Evolutionary conservation across 2,329 filamentous ascomycete species (phyloP).

Genomic region (Aspergillus sp.): DNA sequence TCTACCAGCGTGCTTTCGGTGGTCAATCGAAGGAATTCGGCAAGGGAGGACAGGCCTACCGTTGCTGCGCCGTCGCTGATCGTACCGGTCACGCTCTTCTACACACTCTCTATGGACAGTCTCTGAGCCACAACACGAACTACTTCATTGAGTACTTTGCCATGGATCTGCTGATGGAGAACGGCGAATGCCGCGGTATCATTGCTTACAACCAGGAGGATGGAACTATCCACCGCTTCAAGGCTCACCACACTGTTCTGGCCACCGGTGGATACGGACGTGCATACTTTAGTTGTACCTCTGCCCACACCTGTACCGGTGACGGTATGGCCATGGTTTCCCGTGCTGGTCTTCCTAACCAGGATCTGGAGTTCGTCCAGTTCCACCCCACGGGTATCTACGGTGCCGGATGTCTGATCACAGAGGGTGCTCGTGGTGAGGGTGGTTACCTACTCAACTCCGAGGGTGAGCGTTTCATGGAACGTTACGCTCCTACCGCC

Average conservation of each 20-base stretch:
- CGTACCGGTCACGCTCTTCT: slow-evolving; percentile 96
- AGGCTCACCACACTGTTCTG: slow-evolving; percentile 92
- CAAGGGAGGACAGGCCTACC: slow-evolving; percentile 96
- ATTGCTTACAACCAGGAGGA: slow-evolving; percentile 99
- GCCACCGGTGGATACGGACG: slow-evolving; percentile 97
- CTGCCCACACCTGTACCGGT: slow-evolving; percentile 96
- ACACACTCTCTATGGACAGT: slow-evolving; percentile 98
- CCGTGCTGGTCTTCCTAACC: slow-evolving; percentile 94
- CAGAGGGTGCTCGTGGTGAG: slow-evolving; percentile 95
- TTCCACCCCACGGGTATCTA: slow-evolving; percentile 99
- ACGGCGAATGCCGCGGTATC: slow-evolving; percentile 93
- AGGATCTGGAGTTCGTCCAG: slow-evolving; percentile 99
- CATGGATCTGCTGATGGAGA: slow-evolving; percentile 94
- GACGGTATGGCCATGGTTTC: slow-evolving; percentile 99
- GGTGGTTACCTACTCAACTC: slow-evolving; percentile 97
- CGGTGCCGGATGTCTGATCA: slow-evolving; percentile 95
- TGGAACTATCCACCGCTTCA: slow-evolving; percentile 94
- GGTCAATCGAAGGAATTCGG: slow-evolving; percentile 93
- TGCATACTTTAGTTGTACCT: slow-evolving; percentile 97
- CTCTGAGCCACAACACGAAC: slow-evolving; percentile 95
- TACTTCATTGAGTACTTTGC: slow-evolving; percentile 99
- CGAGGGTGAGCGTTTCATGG: slow-evolving; percentile 99
- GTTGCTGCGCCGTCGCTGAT: slow-evolving; percentile 94
- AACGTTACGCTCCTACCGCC: slow-evolving; percentile 93
- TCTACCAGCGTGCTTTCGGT: slow-evolving; percentile 98